These are phyloP conservation scores for Azolla pinnata DNA, from an alignment of 75 land plant species.

Conservation along the genomic window DNA sequence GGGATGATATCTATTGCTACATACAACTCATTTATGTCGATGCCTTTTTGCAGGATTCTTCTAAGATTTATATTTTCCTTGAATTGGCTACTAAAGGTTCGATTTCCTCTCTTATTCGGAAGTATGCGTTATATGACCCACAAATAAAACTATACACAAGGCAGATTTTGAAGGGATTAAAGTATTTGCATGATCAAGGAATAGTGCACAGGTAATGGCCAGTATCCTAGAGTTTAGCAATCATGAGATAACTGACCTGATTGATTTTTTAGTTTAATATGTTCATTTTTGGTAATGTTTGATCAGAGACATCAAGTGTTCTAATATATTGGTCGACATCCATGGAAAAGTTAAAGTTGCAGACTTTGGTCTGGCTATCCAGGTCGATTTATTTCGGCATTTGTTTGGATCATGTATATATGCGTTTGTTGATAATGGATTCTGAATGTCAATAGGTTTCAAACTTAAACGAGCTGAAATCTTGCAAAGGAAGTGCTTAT, in stretches of 20 bases:
- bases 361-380: slow-evolving; percentile 96
- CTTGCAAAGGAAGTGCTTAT: slow-evolving; percentile 82
- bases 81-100: slow-evolving; percentile 83
- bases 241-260: too few species aligned
- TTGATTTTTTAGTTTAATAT: not conserved
- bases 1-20: too few species aligned
- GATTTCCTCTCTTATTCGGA: slow-evolving; percentile 47
- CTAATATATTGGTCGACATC: slow-evolving; percentile 81
- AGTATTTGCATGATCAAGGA: slow-evolving; percentile 63
- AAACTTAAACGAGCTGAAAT: slow-evolving; percentile 56
- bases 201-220: slow-evolving; percentile 83
- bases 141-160: slow-evolving; percentile 66
- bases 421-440: too few species aligned
- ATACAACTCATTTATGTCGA: too few species aligned
- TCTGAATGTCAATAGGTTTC: slow-evolving; percentile 35
- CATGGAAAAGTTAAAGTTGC: slow-evolving; percentile 80
- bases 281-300: slow-evolving; percentile 5
- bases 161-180: slow-evolving; percentile 72
- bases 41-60: slow-evolving; percentile 40
- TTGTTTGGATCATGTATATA: too few species aligned
- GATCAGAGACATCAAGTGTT: slow-evolving; percentile 97
- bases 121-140: slow-evolving; percentile 40
- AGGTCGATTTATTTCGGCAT: slow-evolving; percentile 17
- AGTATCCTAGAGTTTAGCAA: too few species aligned
- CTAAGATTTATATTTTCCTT: slow-evolving; percentile 70